A percentile compares a stretch with the other conserved stretches of the same genome.
Evolutionary conservation across 257 asterid genomes (phyloP).

Genomic region (Solanum chiquidenum): DNA sequence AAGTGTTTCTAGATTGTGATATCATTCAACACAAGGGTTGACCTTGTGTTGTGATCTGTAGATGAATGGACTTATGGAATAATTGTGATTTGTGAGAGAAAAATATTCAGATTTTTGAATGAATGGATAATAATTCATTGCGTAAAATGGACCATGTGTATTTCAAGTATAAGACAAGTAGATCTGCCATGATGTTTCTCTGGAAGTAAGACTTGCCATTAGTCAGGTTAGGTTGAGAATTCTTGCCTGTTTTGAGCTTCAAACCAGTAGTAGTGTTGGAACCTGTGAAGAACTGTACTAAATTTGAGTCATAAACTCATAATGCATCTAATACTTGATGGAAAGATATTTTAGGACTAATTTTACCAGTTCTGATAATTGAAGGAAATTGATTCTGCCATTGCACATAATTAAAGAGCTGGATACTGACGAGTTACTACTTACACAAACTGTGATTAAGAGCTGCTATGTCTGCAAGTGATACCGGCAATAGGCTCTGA

Average conservation of each 20-base stretch:
- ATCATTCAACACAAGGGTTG: not conserved
- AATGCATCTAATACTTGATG: not conserved
- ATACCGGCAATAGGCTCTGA: not conserved
- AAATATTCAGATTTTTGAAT: not conserved
- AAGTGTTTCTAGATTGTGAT: not conserved
- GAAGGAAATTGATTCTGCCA: not conserved
- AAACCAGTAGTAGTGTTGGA: not conserved
- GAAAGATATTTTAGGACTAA: not conserved
- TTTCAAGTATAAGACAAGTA: not conserved
- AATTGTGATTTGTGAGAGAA: not conserved
- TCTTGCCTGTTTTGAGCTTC: not conserved
- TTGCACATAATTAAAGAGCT: not conserved
- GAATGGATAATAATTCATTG: not conserved
- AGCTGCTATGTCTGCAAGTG: not conserved
- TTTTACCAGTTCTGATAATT: not conserved
- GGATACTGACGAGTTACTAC: not conserved
- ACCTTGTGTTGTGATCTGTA: not conserved
- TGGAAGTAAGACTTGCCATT: not conserved
- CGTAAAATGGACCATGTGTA: not conserved
- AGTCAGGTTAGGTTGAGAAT: not conserved
- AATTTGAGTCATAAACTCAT: not conserved
- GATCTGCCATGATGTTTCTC: not conserved
- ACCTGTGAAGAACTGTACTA: not conserved
- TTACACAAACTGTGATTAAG: not conserved
- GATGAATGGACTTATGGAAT: not conserved